These are phyloP conservation scores for Trichocomaceae sp. DNA, from an alignment of 2,329 filamentous ascomycete genomes.

Conservation along the genomic window DNA sequence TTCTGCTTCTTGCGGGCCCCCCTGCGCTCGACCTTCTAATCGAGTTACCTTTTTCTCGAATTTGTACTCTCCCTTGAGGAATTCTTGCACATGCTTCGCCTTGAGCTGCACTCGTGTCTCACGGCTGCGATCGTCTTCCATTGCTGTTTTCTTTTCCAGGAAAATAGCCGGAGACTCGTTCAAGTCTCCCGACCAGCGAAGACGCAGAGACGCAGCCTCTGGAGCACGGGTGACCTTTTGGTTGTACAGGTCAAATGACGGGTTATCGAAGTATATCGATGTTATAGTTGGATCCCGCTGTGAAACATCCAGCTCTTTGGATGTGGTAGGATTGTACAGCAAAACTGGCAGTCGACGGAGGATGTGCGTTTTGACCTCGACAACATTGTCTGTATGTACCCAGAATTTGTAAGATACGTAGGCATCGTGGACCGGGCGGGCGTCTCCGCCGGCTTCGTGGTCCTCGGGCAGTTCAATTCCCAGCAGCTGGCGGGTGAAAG, in stretches of 20 bases:
- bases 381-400: constrained; percentile 90
- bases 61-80: constrained; percentile 78
- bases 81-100: constrained; percentile 84
- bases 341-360: constrained; percentile 83
- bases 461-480: constrained; percentile 46
- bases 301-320: constrained; percentile 71
- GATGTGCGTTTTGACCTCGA: constrained; percentile 95
- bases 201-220: constrained; percentile 72
- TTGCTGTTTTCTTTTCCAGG: constrained; percentile 82
- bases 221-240: constrained; percentile 71
- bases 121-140: constrained; percentile 67
- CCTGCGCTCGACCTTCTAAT: constrained; percentile 68
- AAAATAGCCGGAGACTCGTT: constrained; percentile 70
- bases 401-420: constrained; percentile 93
- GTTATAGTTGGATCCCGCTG: constrained; percentile 82
- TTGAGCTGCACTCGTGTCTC: constrained; percentile 81
- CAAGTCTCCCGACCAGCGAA: constrained; percentile 88
- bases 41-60: constrained; percentile 88
- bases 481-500: constrained; percentile 78
- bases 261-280: constrained; percentile 91
- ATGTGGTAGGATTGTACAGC: constrained; percentile 80
- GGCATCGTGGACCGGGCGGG: constrained; percentile 51
- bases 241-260: constrained; percentile 76
- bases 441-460: constrained; percentile 33
- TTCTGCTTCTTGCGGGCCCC: constrained; percentile 59